Evolutionary conservation across 164 flowering plant genomes (phyloP).

Genomic region (Chimonanthus praecox): DNA sequence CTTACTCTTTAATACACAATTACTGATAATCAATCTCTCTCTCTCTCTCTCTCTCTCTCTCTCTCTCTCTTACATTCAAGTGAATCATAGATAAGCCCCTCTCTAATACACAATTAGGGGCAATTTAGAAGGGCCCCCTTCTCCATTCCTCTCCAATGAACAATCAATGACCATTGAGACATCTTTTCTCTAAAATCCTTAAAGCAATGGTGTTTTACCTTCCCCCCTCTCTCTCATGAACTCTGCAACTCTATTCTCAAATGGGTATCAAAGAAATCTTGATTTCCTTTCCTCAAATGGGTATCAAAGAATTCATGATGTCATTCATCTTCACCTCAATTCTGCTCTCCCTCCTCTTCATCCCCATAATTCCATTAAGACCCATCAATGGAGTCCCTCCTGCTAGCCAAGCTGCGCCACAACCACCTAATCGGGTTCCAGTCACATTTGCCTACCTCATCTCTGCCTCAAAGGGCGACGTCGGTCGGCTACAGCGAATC

Average conservation of each 20-base stretch:
- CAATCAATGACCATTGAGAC: too few relatives aligned
- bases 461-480: constrained; percentile 76
- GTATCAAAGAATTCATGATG: constrained; percentile 35
- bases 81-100: too few relatives aligned
- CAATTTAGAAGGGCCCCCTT: too few relatives aligned
- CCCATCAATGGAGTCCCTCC: constrained; percentile 23
- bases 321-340: constrained; percentile 41
- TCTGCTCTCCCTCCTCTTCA: constrained; percentile 36
- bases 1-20: too few relatives aligned
- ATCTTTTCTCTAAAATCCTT: not conserved
- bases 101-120: too few relatives aligned
- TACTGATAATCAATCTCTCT: not conserved
- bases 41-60: not conserved
- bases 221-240: not conserved
- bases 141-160: too few relatives aligned
- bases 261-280: constrained; percentile 42
- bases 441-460: constrained; percentile 79
- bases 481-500: constrained; percentile 43
- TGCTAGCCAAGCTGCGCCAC: constrained; percentile 9
- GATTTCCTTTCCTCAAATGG: constrained; percentile 25
- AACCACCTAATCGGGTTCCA: constrained; percentile 29
- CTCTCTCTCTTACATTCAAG: not conserved
- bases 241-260: constrained; percentile 9
- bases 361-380: constrained; percentile 31
- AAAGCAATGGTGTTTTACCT: not conserved